phyloP scores from a whole-genome alignment of 371 early-diverging fungal genomes.

The Circinella umbellata region DNA sequence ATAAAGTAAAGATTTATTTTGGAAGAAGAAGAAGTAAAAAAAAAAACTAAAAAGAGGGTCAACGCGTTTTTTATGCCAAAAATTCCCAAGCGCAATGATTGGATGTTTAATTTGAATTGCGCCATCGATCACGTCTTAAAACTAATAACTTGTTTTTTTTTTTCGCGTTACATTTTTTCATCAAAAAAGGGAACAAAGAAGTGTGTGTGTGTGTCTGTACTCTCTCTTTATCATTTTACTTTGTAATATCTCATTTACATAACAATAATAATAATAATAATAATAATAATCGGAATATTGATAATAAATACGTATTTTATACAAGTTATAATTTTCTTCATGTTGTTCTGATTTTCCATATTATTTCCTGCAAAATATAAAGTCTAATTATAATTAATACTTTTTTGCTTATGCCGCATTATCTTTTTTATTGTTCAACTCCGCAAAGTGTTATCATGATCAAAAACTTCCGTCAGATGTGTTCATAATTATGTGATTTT shows the following conservation, averaged over 20 bases:
- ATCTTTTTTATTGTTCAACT: neutral
- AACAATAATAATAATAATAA: too few species aligned
- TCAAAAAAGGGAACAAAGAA: neutral
- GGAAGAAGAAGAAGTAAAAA: constrained; percentile 14
- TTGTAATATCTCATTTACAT: too few species aligned
- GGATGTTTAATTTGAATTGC: neutral
- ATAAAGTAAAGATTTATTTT: neutral
- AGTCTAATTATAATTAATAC: too few species aligned
- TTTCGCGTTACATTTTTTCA: constrained; percentile 9
- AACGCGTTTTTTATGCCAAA: neutral
- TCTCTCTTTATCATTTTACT: too few species aligned
- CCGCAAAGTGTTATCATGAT: constrained; percentile 2
- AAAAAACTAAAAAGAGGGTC: constrained; percentile 12
- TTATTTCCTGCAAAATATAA: neutral
- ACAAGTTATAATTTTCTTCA: too few species aligned
- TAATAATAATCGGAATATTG: too few species aligned
- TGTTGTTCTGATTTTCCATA: too few species aligned
- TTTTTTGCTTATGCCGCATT: neutral
- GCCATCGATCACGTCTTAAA: neutral
- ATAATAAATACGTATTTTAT: too few species aligned
- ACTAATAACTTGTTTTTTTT: neutral
- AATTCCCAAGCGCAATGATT: constrained; percentile 3
- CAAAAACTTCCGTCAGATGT: neutral
- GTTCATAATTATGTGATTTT: neutral
- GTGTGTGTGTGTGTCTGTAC: neutral